These are phyloP conservation scores for Uronychia binucleata DNA, from an alignment of 73 alveolate species.

Conservation along the genomic window DNA sequence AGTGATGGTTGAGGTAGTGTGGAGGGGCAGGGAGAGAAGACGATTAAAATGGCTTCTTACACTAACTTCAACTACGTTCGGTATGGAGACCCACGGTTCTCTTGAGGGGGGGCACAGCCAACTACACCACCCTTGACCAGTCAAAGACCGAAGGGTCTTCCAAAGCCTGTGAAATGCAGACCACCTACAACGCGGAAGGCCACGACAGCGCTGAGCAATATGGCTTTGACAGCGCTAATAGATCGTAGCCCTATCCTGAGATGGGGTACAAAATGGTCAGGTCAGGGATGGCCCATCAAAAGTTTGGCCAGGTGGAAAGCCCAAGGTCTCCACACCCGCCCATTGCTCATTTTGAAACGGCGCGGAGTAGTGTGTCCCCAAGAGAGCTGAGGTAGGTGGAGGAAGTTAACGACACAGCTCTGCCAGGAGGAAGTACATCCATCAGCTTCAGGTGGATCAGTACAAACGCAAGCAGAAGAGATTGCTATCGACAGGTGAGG, in stretches of 20 bases:
- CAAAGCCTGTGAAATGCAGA: too few relatives aligned
- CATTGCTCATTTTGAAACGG: background rate
- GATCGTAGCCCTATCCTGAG: background rate
- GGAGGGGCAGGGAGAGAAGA: too few relatives aligned
- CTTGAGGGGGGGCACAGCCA: too few relatives aligned
- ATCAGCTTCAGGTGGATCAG: background rate
- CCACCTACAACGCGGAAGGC: too few relatives aligned
- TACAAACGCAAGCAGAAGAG: background rate
- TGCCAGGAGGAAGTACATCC: background rate
- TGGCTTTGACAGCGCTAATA: background rate
- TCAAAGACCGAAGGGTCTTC: too few relatives aligned
- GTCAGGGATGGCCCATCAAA: background rate
- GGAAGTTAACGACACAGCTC: background rate
- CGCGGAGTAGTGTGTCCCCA: background rate
- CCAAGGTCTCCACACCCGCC: background rate
- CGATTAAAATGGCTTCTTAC: too few relatives aligned
- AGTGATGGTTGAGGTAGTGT: too few relatives aligned
- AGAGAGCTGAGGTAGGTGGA: background rate
- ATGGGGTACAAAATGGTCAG: background rate
- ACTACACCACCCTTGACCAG: too few relatives aligned
- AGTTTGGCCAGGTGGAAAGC: background rate
- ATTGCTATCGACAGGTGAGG: background rate
- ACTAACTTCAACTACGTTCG: too few relatives aligned
- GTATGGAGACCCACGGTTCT: too few relatives aligned
- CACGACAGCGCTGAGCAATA: background rate